phyloP scores from a whole-genome alignment of 1,284 basidiomycete genomes.

The Fistulina hepatica region DNA sequence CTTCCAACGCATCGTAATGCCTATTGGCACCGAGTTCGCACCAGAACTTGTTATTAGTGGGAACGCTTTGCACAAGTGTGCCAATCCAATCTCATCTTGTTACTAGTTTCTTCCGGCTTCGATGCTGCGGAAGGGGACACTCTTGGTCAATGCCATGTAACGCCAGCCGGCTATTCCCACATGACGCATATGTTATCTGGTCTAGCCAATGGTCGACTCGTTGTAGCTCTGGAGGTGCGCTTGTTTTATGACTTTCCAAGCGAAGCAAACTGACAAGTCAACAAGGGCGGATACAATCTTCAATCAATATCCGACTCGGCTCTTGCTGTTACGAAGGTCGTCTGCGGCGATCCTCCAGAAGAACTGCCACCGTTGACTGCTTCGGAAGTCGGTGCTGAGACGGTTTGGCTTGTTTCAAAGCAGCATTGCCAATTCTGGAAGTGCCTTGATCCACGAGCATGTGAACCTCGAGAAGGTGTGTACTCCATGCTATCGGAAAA shows the following conservation, averaged over 20 bases:
- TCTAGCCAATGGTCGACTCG: constrained; percentile 82
- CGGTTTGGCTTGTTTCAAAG: constrained; percentile 77
- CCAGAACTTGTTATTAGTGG: constrained; percentile 94
- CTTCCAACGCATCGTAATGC: constrained; percentile 94
- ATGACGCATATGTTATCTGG: constrained; percentile 96
- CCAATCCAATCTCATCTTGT: constrained; percentile 6
- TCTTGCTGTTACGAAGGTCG: constrained; percentile 72
- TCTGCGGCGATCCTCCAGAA: constrained; percentile 81
- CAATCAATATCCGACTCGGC: constrained; percentile 83
- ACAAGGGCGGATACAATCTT: constrained; percentile 97
- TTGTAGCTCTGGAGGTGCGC: constrained; percentile 86
- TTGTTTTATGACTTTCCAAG: background rate
- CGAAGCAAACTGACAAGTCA: constrained; percentile 3
- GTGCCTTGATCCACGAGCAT: constrained; percentile 64
- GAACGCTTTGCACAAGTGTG: constrained; percentile 19
- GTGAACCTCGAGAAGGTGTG: constrained; percentile 67
- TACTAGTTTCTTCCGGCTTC: constrained; percentile 89
- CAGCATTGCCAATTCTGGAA: constrained; percentile 91
- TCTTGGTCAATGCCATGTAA: constrained; percentile 84
- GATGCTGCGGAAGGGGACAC: constrained; percentile 92
- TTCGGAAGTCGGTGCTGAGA: constrained; percentile 72
- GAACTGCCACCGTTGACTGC: constrained; percentile 62
- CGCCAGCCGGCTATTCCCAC: constrained; percentile 92
- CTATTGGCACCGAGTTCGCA: constrained; percentile 91
- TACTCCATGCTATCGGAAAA: constrained; percentile 2